Evolutionary conservation across 2,329 filamentous ascomycete species (phyloP).

Genomic region (Dothideomycetidae sp.): DNA sequence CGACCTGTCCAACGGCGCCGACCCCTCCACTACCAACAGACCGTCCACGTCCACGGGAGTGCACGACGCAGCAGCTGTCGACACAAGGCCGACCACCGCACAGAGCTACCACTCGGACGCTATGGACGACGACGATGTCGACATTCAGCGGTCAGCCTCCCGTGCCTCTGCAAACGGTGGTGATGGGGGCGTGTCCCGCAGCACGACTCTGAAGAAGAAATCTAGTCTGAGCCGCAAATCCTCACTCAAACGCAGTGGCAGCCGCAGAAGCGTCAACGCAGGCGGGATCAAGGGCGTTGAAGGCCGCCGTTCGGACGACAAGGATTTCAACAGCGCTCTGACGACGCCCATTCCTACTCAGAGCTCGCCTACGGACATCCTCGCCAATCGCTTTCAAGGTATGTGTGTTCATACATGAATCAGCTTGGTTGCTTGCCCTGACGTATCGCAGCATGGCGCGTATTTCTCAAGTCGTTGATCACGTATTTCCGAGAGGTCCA

Average conservation of each 20-base stretch:
- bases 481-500: constrained; percentile 88
- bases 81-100: constrained; percentile 5
- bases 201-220: constrained; percentile 82
- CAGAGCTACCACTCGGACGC: constrained; percentile 5
- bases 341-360: constrained; percentile 77
- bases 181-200: constrained; percentile 36
- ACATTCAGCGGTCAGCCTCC: constrained; percentile 49
- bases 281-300: constrained; percentile 78
- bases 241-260: constrained; percentile 66
- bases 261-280: constrained; percentile 66
- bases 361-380: constrained; percentile 73
- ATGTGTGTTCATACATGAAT: constrained; percentile 20
- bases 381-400: constrained; percentile 84
- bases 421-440: neutral
- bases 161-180: constrained; percentile 34
- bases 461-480: constrained; percentile 87
- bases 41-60: constrained; percentile 2
- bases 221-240: constrained; percentile 56
- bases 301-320: constrained; percentile 43
- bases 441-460: constrained; percentile 63
- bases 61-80: neutral
- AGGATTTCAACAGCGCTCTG: constrained; percentile 70
- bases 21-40: neutral
- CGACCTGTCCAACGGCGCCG: neutral
- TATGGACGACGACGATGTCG: constrained; percentile 19